Evolutionary conservation across 352 stramenopile species (phyloP).

Genomic region (Achlya hypogyna): DNA sequence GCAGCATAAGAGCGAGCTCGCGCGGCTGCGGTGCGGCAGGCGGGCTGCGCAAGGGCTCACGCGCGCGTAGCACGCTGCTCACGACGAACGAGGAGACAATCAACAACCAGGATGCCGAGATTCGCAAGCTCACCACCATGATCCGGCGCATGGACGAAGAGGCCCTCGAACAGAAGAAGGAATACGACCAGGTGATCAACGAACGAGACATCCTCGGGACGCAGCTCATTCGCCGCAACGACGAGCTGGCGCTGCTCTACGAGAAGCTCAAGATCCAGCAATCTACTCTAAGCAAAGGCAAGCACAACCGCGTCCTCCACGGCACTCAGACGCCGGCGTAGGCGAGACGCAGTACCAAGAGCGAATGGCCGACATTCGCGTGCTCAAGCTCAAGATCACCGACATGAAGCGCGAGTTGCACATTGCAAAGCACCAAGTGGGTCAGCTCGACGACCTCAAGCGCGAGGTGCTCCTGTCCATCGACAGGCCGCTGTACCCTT

Average conservation of each 20-base stretch:
- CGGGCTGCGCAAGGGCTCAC: background rate
- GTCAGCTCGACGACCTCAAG: conserved; percentile 80
- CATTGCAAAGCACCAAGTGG: conserved; percentile 85
- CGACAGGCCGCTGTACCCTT: background rate
- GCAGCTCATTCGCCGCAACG: conserved; percentile 94
- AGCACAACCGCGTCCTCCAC: too few species aligned
- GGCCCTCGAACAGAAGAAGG: conserved; percentile 88
- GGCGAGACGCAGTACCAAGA: conserved; percentile 91
- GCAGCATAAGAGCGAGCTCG: conserved; percentile 90
- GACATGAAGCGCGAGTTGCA: conserved; percentile 89
- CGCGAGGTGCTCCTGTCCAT: conserved; percentile 36
- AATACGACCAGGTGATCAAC: conserved; percentile 95
- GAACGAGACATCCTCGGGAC: conserved; percentile 95
- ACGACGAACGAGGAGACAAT: conserved; percentile 88
- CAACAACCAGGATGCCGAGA: conserved; percentile 90
- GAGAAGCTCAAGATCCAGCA: conserved; percentile 97
- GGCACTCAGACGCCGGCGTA: too few species aligned
- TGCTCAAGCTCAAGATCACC: conserved; percentile 93
- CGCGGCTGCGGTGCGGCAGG: conserved; percentile 49
- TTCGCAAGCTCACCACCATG: conserved; percentile 88
- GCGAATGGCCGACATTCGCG: conserved; percentile 88
- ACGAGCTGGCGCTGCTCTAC: conserved; percentile 94
- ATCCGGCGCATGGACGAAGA: conserved; percentile 92
- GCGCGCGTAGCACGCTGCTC: conserved; percentile 40
- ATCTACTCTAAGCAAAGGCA: conserved; percentile 80